Evolutionary conservation across 2,329 filamentous ascomycete species (phyloP).

Genomic region (Trichophyton mentagrophytes): DNA sequence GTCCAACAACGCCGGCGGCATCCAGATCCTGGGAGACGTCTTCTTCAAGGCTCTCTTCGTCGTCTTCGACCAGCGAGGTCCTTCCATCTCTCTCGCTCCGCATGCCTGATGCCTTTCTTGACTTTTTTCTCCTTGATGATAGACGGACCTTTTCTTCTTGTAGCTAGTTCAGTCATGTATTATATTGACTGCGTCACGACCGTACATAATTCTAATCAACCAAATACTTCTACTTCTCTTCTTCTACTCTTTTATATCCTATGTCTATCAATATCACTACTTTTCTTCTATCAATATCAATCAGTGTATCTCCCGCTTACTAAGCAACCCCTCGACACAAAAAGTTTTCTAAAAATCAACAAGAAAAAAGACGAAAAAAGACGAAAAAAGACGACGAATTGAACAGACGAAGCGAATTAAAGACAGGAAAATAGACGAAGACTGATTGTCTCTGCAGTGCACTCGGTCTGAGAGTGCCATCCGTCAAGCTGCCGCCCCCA

Average conservation of each 20-base stretch:
- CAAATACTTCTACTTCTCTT: neutral
- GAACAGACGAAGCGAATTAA: neutral
- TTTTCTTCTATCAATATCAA: neutral
- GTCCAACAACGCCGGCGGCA: slow-evolving; percentile 42
- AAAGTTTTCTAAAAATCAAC: neutral
- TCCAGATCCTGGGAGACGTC: slow-evolving; percentile 49
- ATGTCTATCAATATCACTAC: neutral
- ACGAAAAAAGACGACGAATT: neutral
- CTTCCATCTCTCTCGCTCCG: slow-evolving; percentile 41
- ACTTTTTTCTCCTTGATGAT: neutral
- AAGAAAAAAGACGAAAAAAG: neutral
- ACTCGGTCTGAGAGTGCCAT: neutral
- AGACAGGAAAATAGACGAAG: neutral
- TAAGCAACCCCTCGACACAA: neutral
- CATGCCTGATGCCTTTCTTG: slow-evolving; percentile 19
- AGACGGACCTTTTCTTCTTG: neutral
- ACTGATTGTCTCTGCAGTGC: neutral
- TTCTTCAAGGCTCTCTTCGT: slow-evolving; percentile 50
- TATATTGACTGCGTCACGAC: neutral
- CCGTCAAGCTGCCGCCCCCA: slow-evolving; percentile 5
- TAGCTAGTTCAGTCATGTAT: no score
- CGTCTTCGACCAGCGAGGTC: slow-evolving; percentile 42
- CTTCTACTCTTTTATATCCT: neutral
- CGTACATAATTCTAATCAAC: neutral
- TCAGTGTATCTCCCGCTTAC: neutral